Conservation (phyloP, 2,329 filamentous ascomycete genomes). For the Parastagonospora nodorum region DNA sequence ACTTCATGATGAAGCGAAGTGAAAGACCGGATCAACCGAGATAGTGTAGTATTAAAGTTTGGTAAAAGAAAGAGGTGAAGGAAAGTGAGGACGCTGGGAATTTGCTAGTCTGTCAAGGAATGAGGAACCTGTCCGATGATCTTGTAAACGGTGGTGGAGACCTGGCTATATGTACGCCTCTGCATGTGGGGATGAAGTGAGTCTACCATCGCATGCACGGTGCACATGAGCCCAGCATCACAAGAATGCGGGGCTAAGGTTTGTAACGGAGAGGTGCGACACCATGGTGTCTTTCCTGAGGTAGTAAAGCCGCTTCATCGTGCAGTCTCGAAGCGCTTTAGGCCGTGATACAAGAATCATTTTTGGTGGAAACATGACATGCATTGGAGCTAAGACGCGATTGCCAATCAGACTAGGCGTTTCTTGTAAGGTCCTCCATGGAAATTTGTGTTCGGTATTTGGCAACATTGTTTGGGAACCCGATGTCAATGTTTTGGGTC, state of each 20-base stretch:
- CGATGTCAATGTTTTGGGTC: conserved; percentile 35
- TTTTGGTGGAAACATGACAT: conserved; percentile 6
- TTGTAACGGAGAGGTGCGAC: conserved; percentile 12
- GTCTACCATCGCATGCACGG: neutral
- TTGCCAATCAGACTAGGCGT: conserved; percentile 10
- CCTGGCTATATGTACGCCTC: conserved; percentile 29
- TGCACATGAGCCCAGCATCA: neutral
- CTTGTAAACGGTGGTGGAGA: conserved; percentile 12
- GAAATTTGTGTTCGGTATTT: conserved; percentile 6
- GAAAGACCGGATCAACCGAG: conserved; percentile 22
- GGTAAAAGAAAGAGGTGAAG: conserved; percentile 11
- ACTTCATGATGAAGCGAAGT: conserved; percentile 39
- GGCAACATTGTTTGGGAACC: conserved; percentile 30
- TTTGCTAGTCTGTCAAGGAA: conserved; percentile 31
- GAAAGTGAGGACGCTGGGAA: conserved; percentile 18
- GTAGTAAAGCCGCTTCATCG: conserved; percentile 19
- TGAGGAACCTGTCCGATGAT: conserved; percentile 38
- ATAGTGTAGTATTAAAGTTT: conserved; percentile 14
- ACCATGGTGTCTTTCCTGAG: conserved; percentile 25
- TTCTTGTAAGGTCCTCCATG: conserved; percentile 19
- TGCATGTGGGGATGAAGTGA: too few relatives aligned
- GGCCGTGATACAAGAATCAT: conserved; percentile 17
- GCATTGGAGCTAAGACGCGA: conserved; percentile 7
- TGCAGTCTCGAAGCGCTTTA: conserved; percentile 16
- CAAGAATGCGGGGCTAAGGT: conserved; percentile 4